These are phyloP conservation scores for Bjerkandera adusta DNA, from an alignment of 1,284 basidiomycete genomes.

Conservation along the genomic window DNA sequence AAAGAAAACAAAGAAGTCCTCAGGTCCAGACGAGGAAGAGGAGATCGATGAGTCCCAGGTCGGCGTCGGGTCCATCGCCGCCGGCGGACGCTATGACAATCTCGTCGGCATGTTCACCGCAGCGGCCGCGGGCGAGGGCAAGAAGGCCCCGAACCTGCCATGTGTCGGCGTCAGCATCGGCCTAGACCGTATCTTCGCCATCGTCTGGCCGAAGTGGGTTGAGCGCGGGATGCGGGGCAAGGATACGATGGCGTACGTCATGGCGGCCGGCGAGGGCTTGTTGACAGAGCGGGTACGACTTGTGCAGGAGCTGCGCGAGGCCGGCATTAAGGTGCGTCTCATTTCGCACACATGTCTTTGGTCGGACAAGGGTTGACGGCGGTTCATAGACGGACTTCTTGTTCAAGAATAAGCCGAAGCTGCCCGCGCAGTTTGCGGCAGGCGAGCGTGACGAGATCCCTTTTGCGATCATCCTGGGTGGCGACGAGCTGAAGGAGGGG, in stretches of 20 bases:
- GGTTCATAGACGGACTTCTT: conserved; percentile 80
- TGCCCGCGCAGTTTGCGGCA: conserved; percentile 82
- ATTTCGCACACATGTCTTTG: not conserved
- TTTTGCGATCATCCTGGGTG: conserved; percentile 89
- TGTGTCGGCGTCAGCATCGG: conserved; percentile 96
- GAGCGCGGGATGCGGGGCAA: conserved; percentile 81
- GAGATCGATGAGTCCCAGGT: conserved; percentile 92
- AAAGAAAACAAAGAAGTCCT: conserved; percentile 54
- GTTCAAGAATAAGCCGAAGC: conserved; percentile 91
- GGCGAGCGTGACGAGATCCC: conserved; percentile 93
- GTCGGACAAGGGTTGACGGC: not conserved
- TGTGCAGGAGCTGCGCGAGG: conserved; percentile 81
- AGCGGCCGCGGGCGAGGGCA: conserved; percentile 71
- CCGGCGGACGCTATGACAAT: conserved; percentile 95
- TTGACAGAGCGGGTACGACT: conserved; percentile 85
- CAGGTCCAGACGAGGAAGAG: conserved; percentile 65
- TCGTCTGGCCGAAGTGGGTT: conserved; percentile 86
- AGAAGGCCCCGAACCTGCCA: conserved; percentile 70
- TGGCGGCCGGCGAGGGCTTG: conserved; percentile 90
- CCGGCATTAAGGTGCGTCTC: conserved; percentile 79
- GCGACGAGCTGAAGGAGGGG: conserved; percentile 82
- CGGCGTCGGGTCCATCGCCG: conserved; percentile 97
- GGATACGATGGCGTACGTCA: conserved; percentile 93
- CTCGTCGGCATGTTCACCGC: conserved; percentile 94
- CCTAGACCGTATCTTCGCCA: conserved; percentile 93